Evolutionary conservation across 1,139 yeast species (phyloP), one percentile per base, ranked within the genome.

Genomic region (Kurtzmaniella quercitrusa): DNA sequence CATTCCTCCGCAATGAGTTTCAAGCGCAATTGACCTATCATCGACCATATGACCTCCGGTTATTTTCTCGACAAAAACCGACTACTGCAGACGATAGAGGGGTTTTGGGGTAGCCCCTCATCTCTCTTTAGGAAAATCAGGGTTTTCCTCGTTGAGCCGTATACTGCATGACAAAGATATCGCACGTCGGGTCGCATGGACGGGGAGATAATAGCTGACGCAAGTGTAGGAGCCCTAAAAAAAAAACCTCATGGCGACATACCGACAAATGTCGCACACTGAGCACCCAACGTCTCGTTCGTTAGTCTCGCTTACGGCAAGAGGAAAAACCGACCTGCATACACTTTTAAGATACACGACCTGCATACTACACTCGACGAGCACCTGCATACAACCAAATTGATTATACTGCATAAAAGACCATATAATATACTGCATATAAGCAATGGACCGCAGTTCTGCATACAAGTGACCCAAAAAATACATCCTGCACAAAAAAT

Each of bases 31-130:
- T 26, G 30, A 14, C 30, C 30, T 9, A 26, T 26, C 12, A 5
- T 14, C n/a, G n/a, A n/a, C n/a, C n/a, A n/a, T n/a, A n/a, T n/a
- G n/a, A n/a, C 30, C 30, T 12, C n/a, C 30, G n/a, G 30, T 7
- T 26, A 26, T 26, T 26, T 26, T 26, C 30, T 26, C 30, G n/a
- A 6, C 9, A 12, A 5, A 26, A 26, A 26, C 30, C 30, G 30
- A 11, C 30, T 5, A 6, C n/a, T 26, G 30, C 30, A 26, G 30
- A 26, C 30, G 5, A 9, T 12, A 26, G 30, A 26, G 30, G 30
- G 30, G 30, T 26, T 26, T 26, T 14, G 34, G 34, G 34, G 34
- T 30, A 30, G 34, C 34, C 34, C 34, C 34, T 30, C 34, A 30
- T 18, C 7, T 14, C 34, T 14, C 34, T 30, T 30, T 30, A 30